Percentiles rank a stretch among this genome's conserved stretches.
Evolutionary conservation across 2,329 filamentous ascomycete species (phyloP).

Genomic region (Aspergillus sp.): DNA sequence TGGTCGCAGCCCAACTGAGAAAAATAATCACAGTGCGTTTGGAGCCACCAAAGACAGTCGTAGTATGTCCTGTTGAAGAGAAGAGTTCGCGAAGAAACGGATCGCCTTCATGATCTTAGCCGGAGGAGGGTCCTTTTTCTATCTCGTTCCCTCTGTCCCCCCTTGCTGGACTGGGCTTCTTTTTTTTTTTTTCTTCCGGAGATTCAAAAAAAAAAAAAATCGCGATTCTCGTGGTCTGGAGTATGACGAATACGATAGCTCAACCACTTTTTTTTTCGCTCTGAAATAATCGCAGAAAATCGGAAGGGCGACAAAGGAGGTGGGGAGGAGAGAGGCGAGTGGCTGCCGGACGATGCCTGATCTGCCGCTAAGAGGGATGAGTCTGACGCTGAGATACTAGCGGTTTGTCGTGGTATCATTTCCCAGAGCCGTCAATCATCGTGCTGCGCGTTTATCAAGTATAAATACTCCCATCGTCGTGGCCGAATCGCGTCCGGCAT

Average conservation of each 20-base stretch:
- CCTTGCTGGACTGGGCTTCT: slow-evolving; percentile 2
- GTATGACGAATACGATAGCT: slow-evolving; percentile 7
- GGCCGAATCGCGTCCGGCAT: slow-evolving; percentile 4
- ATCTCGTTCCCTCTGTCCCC: not conserved
- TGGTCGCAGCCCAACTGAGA: slow-evolving; percentile 18
- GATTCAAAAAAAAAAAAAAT: not conserved
- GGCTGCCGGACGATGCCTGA: slow-evolving; percentile 25
- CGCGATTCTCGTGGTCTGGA: slow-evolving; percentile 1
- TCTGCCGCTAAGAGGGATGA: slow-evolving; percentile 22
- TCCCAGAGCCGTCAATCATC: not conserved
- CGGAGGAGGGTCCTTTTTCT: slow-evolving; percentile 10
- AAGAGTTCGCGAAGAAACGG: slow-evolving; percentile 18
- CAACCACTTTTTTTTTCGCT: not conserved
- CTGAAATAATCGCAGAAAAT: slow-evolving; percentile 14
- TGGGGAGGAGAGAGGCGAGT: slow-evolving; percentile 20
- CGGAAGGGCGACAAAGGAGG: slow-evolving; percentile 16
- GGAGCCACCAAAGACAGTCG: not conserved
- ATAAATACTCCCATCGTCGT: slow-evolving; percentile 13
- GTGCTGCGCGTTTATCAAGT: not conserved
- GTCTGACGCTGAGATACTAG: slow-evolving; percentile 7
- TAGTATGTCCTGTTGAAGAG: not conserved
- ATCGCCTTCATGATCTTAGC: slow-evolving; percentile 6
- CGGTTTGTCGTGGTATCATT: not conserved
- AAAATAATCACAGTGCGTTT: not conserved
- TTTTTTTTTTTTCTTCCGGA: slow-evolving; percentile 1